Conservation (phyloP, 495 filamentous ascomycete genomes). For the Ascobolus immersus region DNA sequence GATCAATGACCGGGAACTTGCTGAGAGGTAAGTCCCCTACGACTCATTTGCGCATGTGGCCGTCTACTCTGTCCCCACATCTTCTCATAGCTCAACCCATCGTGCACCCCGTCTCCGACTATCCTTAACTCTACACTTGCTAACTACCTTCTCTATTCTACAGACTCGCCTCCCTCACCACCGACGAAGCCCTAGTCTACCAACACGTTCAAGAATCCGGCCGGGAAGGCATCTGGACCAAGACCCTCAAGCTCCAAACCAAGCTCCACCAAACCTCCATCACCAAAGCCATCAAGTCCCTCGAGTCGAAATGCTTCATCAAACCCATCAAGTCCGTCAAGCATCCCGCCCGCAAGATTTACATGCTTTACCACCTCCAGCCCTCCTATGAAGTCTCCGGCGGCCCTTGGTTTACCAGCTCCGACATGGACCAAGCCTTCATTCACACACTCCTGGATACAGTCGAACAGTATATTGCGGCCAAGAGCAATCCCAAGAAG, state of each 20-base stretch:
- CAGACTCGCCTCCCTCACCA: too few species aligned
- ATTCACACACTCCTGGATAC: constrained; percentile 43
- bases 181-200: constrained; percentile 61
- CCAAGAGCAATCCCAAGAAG: constrained; percentile 21
- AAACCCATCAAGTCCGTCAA: constrained; percentile 35
- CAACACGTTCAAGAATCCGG: constrained; percentile 58
- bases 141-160: too few species aligned
- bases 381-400: constrained; percentile 75
- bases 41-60: too few species aligned
- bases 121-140: too few species aligned
- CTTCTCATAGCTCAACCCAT: too few species aligned
- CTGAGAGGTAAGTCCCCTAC: too few species aligned
- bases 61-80: too few species aligned
- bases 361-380: constrained; percentile 31
- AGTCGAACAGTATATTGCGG: constrained; percentile 43
- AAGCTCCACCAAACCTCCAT: constrained; percentile 58
- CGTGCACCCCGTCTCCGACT: too few species aligned
- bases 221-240: constrained; percentile 66
- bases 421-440: constrained; percentile 62
- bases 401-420: constrained; percentile 79
- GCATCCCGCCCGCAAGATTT: constrained; percentile 44
- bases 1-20: too few species aligned
- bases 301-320: constrained; percentile 37
- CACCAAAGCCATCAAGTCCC: constrained; percentile 45
- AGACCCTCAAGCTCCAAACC: constrained; percentile 44